Evolutionary conservation across 495 filamentous ascomycete species (phyloP).

Genomic region (Lepidopterella palustris): DNA sequence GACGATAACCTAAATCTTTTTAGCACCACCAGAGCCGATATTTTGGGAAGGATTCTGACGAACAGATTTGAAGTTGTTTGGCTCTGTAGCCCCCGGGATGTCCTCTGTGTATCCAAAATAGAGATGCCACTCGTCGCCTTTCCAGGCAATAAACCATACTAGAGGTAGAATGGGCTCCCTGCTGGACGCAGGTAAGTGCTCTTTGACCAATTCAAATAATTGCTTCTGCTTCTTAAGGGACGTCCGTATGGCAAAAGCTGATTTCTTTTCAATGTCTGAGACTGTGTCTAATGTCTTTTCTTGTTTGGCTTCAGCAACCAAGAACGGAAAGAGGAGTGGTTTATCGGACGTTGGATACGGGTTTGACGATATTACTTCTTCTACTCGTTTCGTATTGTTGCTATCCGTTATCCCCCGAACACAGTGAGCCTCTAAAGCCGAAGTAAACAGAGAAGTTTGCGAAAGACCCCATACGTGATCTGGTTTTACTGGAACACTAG

Average conservation of each 20-base stretch:
- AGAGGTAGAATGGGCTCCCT: background rate
- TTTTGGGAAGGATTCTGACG: too few relatives aligned
- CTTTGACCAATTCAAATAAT: background rate
- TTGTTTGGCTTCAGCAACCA: background rate
- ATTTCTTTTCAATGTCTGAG: background rate
- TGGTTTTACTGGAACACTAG: too few relatives aligned
- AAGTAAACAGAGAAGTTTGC: too few relatives aligned
- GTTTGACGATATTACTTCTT: background rate
- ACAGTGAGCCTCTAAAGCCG: too few relatives aligned
- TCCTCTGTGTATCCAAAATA: background rate
- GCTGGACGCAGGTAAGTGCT: too few relatives aligned
- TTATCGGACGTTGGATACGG: background rate
- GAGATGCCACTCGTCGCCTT: background rate
- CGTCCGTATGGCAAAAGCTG: background rate
- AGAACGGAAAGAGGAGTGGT: background rate
- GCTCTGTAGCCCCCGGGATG: too few relatives aligned
- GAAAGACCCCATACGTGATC: too few relatives aligned
- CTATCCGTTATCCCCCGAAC: too few relatives aligned
- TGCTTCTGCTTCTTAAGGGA: background rate
- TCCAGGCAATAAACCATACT: background rate
- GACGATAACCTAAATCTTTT: background rate
- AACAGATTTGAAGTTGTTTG: too few relatives aligned
- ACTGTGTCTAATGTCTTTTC: background rate
- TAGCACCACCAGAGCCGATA: background rate
- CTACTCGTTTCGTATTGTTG: background rate